phyloP scores from a whole-genome alignment of 352 stramenopile species.

The Phytophthora cryptogea region DNA sequence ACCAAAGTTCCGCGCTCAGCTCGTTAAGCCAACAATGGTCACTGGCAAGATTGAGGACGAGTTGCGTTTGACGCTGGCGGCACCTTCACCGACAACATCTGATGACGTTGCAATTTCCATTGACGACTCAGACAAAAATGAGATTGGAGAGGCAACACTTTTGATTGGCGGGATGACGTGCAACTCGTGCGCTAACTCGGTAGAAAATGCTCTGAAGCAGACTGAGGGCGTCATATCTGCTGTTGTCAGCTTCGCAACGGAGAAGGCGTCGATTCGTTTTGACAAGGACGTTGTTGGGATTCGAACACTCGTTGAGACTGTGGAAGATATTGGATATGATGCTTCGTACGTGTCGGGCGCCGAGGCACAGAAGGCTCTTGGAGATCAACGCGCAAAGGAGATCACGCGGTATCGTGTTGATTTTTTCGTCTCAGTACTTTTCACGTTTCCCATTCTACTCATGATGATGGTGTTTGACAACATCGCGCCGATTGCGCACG shows the following conservation, averaged over 20 bases:
- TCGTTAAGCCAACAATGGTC: slow-evolving; percentile 15
- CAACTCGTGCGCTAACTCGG: slow-evolving; percentile 91
- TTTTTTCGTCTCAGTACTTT: slow-evolving; percentile 88
- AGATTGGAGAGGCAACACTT: slow-evolving; percentile 69
- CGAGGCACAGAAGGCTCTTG: slow-evolving; percentile 81
- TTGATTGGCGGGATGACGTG: slow-evolving; percentile 92
- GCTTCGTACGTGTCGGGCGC: slow-evolving; percentile 67
- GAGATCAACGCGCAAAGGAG: slow-evolving; percentile 80
- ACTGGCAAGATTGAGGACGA: slow-evolving; percentile 4
- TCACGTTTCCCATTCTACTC: slow-evolving; percentile 94
- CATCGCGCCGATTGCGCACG: slow-evolving; percentile 56
- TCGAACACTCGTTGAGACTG: slow-evolving; percentile 83
- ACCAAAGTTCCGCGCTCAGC: slow-evolving; percentile 29
- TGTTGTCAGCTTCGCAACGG: slow-evolving; percentile 87
- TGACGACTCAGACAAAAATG: slow-evolving; percentile 44
- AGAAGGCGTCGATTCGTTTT: slow-evolving; percentile 82
- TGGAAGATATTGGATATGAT: slow-evolving; percentile 92
- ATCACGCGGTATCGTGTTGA: slow-evolving; percentile 80
- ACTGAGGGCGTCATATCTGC: slow-evolving; percentile 76
- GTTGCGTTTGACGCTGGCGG: slow-evolving; percentile 9
- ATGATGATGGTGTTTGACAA: slow-evolving; percentile 92
- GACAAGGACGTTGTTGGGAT: slow-evolving; percentile 78
- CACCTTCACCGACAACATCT: slow-evolving; percentile 11
- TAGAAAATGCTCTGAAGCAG: slow-evolving; percentile 85
- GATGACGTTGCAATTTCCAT: slow-evolving; percentile 48